These are phyloP conservation scores for Sporisorium sorghi DNA, from an alignment of 1,284 basidiomycete species.

Conservation along the genomic window DNA sequence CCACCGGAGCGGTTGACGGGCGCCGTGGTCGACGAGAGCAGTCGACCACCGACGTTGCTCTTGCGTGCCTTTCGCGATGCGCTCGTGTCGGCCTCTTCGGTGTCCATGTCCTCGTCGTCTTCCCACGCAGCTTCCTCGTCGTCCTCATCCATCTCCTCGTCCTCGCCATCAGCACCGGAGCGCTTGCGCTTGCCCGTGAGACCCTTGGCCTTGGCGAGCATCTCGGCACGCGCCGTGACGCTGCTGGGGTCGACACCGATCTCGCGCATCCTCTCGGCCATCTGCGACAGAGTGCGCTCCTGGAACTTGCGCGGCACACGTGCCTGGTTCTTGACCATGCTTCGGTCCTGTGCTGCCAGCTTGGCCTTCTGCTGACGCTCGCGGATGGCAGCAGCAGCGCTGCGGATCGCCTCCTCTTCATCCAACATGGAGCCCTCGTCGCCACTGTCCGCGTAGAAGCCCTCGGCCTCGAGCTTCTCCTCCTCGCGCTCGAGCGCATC, in stretches of 20 bases:
- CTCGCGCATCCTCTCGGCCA: slow-evolving; percentile 82
- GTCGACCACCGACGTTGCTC: slow-evolving; percentile 74
- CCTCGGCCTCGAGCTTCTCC: slow-evolving; percentile 89
- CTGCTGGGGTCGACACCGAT: slow-evolving; percentile 89
- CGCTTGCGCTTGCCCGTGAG: slow-evolving; percentile 76
- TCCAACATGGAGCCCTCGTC: slow-evolving; percentile 84
- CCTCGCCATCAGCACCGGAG: slow-evolving; percentile 70
- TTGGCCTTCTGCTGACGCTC: slow-evolving; percentile 78
- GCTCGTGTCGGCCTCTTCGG: slow-evolving; percentile 56
- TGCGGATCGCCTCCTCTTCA: slow-evolving; percentile 84
- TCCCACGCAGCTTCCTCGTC: slow-evolving; percentile 70
- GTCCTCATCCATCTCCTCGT: slow-evolving; percentile 64
- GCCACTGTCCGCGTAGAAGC: slow-evolving; percentile 87
- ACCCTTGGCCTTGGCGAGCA: slow-evolving; percentile 82
- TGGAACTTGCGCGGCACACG: slow-evolving; percentile 81
- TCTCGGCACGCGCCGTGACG: slow-evolving; percentile 86
- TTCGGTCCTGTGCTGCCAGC: slow-evolving; percentile 84
- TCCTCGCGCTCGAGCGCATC: slow-evolving; percentile 98
- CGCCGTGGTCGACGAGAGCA: slow-evolving; percentile 53
- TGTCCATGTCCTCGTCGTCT: slow-evolving; percentile 74
- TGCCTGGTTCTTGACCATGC: slow-evolving; percentile 86
- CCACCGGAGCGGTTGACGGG: slow-evolving; percentile 62
- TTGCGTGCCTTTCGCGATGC: slow-evolving; percentile 71
- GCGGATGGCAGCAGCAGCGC: slow-evolving; percentile 77
- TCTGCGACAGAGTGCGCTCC: slow-evolving; percentile 85